Base-by-base conservation (phyloP, 176 grass and related monocot genomes). In the Carex pumila region DNA sequence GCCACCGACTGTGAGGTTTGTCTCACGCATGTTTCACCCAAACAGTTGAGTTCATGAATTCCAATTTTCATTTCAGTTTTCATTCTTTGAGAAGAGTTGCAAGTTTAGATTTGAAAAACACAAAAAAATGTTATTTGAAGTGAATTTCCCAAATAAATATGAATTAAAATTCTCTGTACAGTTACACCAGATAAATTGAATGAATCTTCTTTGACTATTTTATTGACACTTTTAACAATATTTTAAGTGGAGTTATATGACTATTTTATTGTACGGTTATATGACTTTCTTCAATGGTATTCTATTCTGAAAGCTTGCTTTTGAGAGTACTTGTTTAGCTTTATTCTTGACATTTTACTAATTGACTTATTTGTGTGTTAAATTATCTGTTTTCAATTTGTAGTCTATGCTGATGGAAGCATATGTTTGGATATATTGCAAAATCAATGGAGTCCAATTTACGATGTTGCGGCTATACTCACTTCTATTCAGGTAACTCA, bases 391-490 rank as follows among this genome's bases (percentile, higher is more conserved):
- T 66, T 53, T 18, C 15, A 68, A 43, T 60, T 47, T 83, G 19
- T 87, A 99, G 96, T 99, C 17, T 99, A 99, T 88, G 96, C 96
- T 59, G 96, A 99, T 89, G 96, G 96, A 85, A 99, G 96, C 89
- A 99, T 99, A 39, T 99, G 96, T 74, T 88, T 99, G 83, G 96
- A 99, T 90, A 99, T 99, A 76, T 89, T 99, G 87, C 96, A 99
- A 86, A 99, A 99, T 29, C 96, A 99, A 79, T 99, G 96, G 96
- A 95, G 93, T 31, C 96, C 96, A 56, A 99, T 99, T 83, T 99
- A 99, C 86, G 96, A 99, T 73, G 96, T 99, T 88, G 96, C 93
- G 69, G 96, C 96, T 50, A 99, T 99, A 88, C 91, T 99, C 84
- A 99, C 96, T 85, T 99, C 96, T 79, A 87, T 99, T 86, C 96